Percentiles rank a stretch among this genome's conserved stretches.
phyloP scores from a whole-genome alignment of 1,284 basidiomycete genomes.

The Boletus semigastroideus region DNA sequence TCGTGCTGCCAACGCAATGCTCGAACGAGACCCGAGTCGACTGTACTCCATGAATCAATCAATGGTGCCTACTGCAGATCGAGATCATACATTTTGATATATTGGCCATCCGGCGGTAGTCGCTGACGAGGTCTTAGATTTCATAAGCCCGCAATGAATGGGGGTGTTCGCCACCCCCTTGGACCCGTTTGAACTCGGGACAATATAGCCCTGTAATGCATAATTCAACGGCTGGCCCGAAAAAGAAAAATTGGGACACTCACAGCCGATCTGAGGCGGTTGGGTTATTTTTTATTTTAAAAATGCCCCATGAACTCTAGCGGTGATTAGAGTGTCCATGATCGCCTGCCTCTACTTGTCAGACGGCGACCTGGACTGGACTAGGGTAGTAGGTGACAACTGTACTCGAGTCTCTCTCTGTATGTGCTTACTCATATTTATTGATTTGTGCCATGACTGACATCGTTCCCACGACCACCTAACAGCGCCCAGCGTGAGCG shows the following conservation, averaged over 20 bases:
- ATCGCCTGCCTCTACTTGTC: too few relatives aligned
- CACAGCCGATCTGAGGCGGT: neutral
- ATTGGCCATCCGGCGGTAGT: slow-evolving; percentile 3
- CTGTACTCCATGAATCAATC: neutral
- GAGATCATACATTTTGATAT: neutral
- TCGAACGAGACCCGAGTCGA: slow-evolving; percentile 1
- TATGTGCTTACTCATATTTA: too few relatives aligned
- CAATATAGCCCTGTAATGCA: neutral
- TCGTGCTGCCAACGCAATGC: neutral
- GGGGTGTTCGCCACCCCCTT: neutral
- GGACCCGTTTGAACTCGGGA: neutral
- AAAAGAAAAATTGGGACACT: slow-evolving; percentile 12
- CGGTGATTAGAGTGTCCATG: too few relatives aligned
- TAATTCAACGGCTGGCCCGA: slow-evolving; percentile 3
- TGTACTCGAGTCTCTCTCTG: too few relatives aligned
- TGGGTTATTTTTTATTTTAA: neutral
- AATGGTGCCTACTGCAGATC: neutral
- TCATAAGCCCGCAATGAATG: neutral
- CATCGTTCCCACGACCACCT: slow-evolving; percentile 21
- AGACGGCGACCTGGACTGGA: neutral
- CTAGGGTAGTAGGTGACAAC: neutral
- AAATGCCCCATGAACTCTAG: neutral
- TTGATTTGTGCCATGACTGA: too few relatives aligned
- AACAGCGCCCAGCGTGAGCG: slow-evolving; percentile 9
- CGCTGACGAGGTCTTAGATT: slow-evolving; percentile 7